phyloP scores from a whole-genome alignment of 495 filamentous ascomycete genomes.

The Oidiodendron maius region DNA sequence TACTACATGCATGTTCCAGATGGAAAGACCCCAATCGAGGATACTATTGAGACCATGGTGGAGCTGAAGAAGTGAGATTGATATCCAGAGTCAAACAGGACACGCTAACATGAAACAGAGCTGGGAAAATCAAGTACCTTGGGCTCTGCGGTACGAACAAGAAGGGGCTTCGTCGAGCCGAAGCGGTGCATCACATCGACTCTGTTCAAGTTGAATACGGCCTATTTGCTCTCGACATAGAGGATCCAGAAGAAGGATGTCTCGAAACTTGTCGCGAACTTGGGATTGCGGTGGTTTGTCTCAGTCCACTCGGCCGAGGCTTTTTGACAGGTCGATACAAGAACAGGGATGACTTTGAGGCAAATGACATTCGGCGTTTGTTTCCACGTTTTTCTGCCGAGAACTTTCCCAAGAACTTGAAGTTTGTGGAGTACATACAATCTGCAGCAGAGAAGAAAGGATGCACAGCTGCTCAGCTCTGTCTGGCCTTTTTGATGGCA shows the following conservation, averaged over 20 bases:
- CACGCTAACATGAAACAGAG: no score
- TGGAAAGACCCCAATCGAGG: no score
- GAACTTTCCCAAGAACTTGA: slow-evolving; percentile 44
- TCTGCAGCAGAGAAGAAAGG: slow-evolving; percentile 40
- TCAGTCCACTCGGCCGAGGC: slow-evolving; percentile 54
- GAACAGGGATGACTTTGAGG: slow-evolving; percentile 35
- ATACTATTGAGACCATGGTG: slow-evolving; percentile 42
- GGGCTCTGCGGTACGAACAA: slow-evolving; percentile 50
- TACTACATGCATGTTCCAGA: slow-evolving; percentile 50
- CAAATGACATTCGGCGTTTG: slow-evolving; percentile 29
- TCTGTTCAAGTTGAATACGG: slow-evolving; percentile 60
- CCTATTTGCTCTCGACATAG: slow-evolving; percentile 51
- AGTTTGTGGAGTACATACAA: slow-evolving; percentile 35
- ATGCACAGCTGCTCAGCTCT: slow-evolving; percentile 40
- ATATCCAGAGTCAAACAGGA: no score
- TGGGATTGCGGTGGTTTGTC: slow-evolving; percentile 52
- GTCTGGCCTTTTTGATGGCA: slow-evolving; percentile 51
- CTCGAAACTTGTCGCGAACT: slow-evolving; percentile 53
- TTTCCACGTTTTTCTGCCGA: slow-evolving; percentile 43
- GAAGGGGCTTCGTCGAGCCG: slow-evolving; percentile 49
- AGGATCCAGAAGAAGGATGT: slow-evolving; percentile 36
- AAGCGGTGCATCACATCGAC: slow-evolving; percentile 50
- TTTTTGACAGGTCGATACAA: slow-evolving; percentile 45
- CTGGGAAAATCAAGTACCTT: slow-evolving; percentile 52
- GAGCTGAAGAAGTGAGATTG: slow-evolving; percentile 19